Evolutionary conservation across 1,139 yeast genomes (phyloP).

Genomic region (Blastobotrys elegans): DNA sequence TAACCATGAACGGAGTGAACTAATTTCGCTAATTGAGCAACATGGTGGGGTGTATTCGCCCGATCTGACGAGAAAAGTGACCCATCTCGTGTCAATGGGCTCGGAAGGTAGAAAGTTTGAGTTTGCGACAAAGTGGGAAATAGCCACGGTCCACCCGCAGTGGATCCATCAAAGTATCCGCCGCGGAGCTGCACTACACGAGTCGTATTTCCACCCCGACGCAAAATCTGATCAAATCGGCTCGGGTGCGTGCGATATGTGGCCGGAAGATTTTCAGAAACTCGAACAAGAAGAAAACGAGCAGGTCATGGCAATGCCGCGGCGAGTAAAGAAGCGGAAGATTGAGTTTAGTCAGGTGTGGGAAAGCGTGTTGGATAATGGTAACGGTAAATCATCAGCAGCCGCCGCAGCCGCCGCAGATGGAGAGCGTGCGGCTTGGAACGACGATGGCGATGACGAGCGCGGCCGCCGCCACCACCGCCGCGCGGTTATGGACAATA

Average conservation of each 20-base stretch:
- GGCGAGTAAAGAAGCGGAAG: constrained; percentile 18
- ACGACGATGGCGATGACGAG: constrained; percentile 1
- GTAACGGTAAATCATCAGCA: not conserved
- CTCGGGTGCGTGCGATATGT: constrained; percentile 48
- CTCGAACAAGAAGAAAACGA: constrained; percentile 8
- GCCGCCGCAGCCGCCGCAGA: not conserved
- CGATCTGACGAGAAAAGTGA: constrained; percentile 48
- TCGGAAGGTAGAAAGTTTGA: constrained; percentile 61
- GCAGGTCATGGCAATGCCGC: not conserved
- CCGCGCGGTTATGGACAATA: not conserved
- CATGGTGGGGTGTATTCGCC: constrained; percentile 60
- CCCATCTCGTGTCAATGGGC: constrained; percentile 41
- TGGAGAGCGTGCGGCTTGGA: constrained; percentile 2
- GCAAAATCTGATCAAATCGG: constrained; percentile 39
- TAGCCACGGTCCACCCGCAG: constrained; percentile 66
- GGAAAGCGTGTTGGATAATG: constrained; percentile 22
- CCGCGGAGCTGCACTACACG: constrained; percentile 56
- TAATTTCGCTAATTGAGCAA: constrained; percentile 39
- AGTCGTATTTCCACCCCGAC: constrained; percentile 42
- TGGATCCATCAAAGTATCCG: constrained; percentile 65
- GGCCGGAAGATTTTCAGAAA: constrained; percentile 25
- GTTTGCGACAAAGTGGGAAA: constrained; percentile 62
- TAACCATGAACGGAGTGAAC: constrained; percentile 30
- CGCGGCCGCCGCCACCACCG: not conserved
- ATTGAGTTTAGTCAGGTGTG: constrained; percentile 21